Conservation (phyloP, 306 rosid species). For the Quercus agrifolia region DNA sequence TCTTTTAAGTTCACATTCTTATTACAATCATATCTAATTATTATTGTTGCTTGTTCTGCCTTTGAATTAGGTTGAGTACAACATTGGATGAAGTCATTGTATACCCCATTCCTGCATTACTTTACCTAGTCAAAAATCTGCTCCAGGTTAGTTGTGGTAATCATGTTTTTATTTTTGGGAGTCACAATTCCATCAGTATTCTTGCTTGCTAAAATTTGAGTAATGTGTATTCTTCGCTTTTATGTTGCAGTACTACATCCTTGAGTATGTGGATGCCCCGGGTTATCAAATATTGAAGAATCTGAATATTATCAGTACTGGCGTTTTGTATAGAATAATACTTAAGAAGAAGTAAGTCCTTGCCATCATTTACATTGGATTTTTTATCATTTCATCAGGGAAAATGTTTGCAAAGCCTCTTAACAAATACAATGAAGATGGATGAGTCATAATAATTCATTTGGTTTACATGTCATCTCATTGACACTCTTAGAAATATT, state of each 20-base stretch:
- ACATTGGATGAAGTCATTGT: constrained; percentile 83
- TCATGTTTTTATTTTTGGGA: background rate
- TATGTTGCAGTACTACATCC: constrained; percentile 81
- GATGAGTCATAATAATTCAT: background rate
- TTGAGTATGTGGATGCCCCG: constrained; percentile 96
- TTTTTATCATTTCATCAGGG: background rate
- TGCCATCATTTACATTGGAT: background rate
- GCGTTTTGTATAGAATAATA: constrained; percentile 83
- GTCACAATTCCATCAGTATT: background rate
- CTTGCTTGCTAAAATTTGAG: constrained; percentile 23
- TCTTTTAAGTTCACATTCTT: background rate
- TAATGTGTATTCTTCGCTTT: constrained; percentile 21
- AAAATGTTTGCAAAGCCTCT: background rate
- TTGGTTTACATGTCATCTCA: background rate
- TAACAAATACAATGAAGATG: background rate
- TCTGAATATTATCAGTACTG: constrained; percentile 88
- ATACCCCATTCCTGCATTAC: constrained; percentile 89
- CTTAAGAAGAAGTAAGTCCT: constrained; percentile 70
- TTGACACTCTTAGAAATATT: background rate
- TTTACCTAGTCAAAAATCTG: constrained; percentile 86
- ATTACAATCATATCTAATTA: background rate
- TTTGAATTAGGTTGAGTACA: constrained; percentile 61
- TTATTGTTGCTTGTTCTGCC: constrained; percentile 1
- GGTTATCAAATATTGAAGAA: constrained; percentile 95
- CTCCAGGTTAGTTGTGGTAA: constrained; percentile 72